Percentiles rank a stretch among this genome's conserved stretches.
Evolutionary conservation across 148 eudicot species (phyloP).

Genomic region (Suaeda aralocaspica): DNA sequence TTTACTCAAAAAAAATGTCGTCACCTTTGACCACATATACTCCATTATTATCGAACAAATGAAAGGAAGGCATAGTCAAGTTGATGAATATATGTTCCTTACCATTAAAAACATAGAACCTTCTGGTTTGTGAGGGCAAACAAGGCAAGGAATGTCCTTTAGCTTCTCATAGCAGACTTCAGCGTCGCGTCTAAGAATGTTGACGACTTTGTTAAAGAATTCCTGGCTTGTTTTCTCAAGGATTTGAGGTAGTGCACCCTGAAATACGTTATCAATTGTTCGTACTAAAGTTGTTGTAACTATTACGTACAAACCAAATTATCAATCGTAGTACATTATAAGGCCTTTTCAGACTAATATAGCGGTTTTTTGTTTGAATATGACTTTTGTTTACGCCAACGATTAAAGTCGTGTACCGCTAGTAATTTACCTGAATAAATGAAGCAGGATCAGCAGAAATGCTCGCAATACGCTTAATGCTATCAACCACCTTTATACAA

Average conservation of each 20-base stretch:
- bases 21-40: neutral
- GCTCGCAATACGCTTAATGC: slow-evolving; percentile 35
- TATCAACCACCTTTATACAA: slow-evolving; percentile 37
- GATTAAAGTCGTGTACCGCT: no score
- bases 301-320: no score
- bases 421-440: slow-evolving; percentile 70
- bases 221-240: slow-evolving; percentile 36
- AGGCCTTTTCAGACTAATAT: no score
- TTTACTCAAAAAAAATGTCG: neutral
- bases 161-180: slow-evolving; percentile 37
- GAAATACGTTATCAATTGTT: neutral
- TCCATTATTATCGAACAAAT: no score
- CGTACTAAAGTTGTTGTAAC: no score
- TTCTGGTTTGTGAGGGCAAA: slow-evolving; percentile 52
- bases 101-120: slow-evolving; percentile 62
- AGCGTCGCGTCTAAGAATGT: slow-evolving; percentile 31
- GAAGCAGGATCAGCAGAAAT: slow-evolving; percentile 56
- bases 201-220: slow-evolving; percentile 33
- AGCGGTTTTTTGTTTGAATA: no score
- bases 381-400: no score
- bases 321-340: no score
- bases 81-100: no score
- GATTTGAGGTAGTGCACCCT: slow-evolving; percentile 52
- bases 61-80: no score
- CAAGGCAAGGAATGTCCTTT: slow-evolving; percentile 43